A percentile compares a stretch with the other conserved stretches of the same genome.
phyloP scores from a whole-genome alignment of 345 rosid species.

The Barbarea vulgaris region DNA sequence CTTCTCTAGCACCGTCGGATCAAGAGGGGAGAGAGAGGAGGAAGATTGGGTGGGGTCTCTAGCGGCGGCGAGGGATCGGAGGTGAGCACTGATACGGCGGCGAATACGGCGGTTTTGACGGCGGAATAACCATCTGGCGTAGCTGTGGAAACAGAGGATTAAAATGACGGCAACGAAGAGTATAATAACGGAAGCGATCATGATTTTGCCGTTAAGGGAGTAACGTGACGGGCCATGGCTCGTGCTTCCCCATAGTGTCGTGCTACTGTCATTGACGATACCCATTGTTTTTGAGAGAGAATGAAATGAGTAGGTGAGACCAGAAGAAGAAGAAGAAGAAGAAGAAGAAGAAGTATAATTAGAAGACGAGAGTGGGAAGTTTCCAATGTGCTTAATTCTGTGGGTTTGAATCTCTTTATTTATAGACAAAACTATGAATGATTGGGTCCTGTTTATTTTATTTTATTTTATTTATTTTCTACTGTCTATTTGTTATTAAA shows the following conservation, averaged over 20 bases:
- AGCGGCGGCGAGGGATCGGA: conserved; percentile 41
- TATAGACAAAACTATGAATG: conserved; percentile 28
- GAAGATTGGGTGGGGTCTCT: conserved; percentile 23
- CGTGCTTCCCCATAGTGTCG: conserved; percentile 24
- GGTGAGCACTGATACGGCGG: conserved; percentile 41
- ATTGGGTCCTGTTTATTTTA: conserved; percentile 4
- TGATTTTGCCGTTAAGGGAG: conserved; percentile 57
- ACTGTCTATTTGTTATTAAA: not conserved
- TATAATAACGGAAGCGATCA: conserved; percentile 55
- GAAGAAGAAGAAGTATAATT: not conserved
- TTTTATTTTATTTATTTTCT: conserved; percentile 8
- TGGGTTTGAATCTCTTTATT: conserved; percentile 37
- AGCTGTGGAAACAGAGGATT: conserved; percentile 62
- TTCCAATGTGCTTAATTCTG: conserved; percentile 13
- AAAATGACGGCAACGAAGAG: conserved; percentile 55
- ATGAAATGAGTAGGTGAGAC: conserved; percentile 15
- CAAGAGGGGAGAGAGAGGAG: conserved; percentile 49
- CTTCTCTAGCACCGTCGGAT: conserved; percentile 48
- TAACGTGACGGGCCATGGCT: conserved; percentile 30
- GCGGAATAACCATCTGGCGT: conserved; percentile 55
- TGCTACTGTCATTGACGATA: not conserved
- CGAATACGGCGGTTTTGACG: conserved; percentile 48
- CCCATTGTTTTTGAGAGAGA: conserved; percentile 29
- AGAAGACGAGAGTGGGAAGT: conserved; percentile 5
- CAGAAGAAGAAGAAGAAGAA: too few species aligned